Evolutionary conservation across 306 rosid genomes (phyloP), one percentile per base, ranked within the genome.

Genomic region (Dryas drummondii): DNA sequence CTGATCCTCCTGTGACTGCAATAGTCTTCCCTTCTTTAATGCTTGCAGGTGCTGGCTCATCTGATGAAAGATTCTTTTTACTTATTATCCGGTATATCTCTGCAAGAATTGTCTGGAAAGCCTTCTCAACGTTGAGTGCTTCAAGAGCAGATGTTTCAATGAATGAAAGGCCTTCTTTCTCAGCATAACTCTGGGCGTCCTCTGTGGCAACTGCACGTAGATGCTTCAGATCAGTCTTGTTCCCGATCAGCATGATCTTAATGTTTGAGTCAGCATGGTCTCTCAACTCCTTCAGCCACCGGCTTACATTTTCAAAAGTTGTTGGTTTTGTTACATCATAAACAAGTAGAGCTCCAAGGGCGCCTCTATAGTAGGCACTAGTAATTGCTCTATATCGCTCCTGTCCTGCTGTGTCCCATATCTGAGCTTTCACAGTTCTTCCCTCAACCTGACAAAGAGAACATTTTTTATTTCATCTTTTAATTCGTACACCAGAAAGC

Each of bases 361-460:
- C 98, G 17, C 98, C 98, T 2, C 97, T 78, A 49, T 94, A 94
- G 88, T 94, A 94, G 41, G 98, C 98, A 71, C 96, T 90, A 0
- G 97, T 94, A 40, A 94, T 94, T 9, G 98, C 98, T 58, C 96
- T 86, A 81, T 94, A 91, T 7, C 98, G 88, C 83, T 94, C 98
- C 88, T 94, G 98, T 55, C 97, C 98, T 0, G 98, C 98, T 0
- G 97, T 94, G 58, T 94, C 98, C 98, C 98, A 94, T 86, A 94
- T 94, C 74, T 94, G 98, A 78, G 98, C 87, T 73, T 94, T 94
- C 66, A 94, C 89, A 3, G 87, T 94, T 84, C 91, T 87, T 80
- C 96, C 97, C 80, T 94, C 98, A 12, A 94, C 98, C 98, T 94
- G 74, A 57, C 42, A 32, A 45, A 61, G 40, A 69, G 6, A 50